Evolutionary conservation across 768 basidiomycete genomes (phyloP).

Genomic region (Boletus rex-veris): DNA sequence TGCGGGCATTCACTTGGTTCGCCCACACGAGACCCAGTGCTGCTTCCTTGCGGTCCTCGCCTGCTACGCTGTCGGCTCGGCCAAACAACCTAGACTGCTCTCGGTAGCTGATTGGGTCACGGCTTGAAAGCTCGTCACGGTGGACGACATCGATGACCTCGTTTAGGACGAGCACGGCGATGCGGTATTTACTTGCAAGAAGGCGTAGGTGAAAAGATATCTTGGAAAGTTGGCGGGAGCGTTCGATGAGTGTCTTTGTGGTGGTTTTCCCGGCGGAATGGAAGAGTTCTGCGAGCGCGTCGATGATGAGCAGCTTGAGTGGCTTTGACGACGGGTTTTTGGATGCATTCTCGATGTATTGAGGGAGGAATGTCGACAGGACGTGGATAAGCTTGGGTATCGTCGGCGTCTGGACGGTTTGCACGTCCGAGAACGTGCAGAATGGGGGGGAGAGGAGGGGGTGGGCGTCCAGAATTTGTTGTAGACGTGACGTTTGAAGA

Average conservation of each 20-base stretch:
- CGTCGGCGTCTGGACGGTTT: conserved; percentile 56
- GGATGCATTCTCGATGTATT: conserved; percentile 40
- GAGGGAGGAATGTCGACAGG: conserved; percentile 52
- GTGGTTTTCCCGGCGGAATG: conserved; percentile 59
- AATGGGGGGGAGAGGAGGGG: conserved; percentile 41
- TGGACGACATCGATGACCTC: conserved; percentile 83
- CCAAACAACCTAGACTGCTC: conserved; percentile 78
- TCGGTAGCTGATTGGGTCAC: conserved; percentile 51
- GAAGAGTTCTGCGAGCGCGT: conserved; percentile 85
- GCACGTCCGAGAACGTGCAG: conserved; percentile 54
- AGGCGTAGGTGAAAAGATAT: conserved; percentile 69
- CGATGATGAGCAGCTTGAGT: conserved; percentile 78
- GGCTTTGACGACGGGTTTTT: conserved; percentile 43
- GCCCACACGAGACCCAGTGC: conserved; percentile 90
- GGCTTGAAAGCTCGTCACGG: conserved; percentile 15
- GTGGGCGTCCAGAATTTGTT: conserved; percentile 59
- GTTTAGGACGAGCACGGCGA: conserved; percentile 84
- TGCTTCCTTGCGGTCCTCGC: conserved; percentile 70
- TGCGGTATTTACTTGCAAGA: conserved; percentile 56
- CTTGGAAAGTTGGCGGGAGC: conserved; percentile 65
- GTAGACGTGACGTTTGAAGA: conserved; percentile 64
- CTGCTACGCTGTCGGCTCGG: conserved; percentile 54
- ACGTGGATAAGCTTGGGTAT: conserved; percentile 53
- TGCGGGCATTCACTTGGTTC: conserved; percentile 82
- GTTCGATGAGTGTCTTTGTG: conserved; percentile 61